phyloP scores from a whole-genome alignment of 2,329 filamentous ascomycete genomes.

The Exophiala sp. region DNA sequence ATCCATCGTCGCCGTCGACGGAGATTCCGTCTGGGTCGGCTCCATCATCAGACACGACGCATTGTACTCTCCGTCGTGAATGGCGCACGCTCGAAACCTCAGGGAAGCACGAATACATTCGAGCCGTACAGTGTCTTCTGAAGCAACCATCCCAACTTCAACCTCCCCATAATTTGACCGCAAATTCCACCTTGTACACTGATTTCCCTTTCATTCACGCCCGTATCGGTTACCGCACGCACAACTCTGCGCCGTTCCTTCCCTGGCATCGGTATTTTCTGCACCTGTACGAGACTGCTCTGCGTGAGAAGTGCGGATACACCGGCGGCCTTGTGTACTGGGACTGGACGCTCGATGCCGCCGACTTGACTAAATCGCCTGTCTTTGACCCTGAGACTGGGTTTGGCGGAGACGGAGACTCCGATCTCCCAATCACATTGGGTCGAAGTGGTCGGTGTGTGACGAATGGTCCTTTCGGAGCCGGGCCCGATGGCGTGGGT shows the following conservation, averaged over 20 bases:
- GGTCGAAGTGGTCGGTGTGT: slow-evolving; percentile 1
- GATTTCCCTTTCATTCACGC: slow-evolving; percentile 8
- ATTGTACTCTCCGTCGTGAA: slow-evolving; percentile 30
- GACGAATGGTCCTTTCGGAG: slow-evolving; percentile 4
- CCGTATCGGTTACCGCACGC: slow-evolving; percentile 25
- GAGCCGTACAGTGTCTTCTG: slow-evolving; percentile 6
- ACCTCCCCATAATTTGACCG: neutral
- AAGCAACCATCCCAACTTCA: neutral
- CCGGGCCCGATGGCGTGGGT: neutral
- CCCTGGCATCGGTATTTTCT: slow-evolving; percentile 38
- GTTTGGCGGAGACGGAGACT: slow-evolving; percentile 17
- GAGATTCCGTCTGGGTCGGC: no score
- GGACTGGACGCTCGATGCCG: slow-evolving; percentile 33
- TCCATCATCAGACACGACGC: neutral
- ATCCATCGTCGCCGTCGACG: no score
- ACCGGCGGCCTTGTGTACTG: slow-evolving; percentile 31
- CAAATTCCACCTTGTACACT: neutral
- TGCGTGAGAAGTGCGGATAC: slow-evolving; percentile 32
- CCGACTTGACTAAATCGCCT: slow-evolving; percentile 7
- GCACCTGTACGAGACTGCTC: slow-evolving; percentile 32
- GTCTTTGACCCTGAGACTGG: slow-evolving; percentile 11
- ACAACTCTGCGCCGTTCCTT: slow-evolving; percentile 33
- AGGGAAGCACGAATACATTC: slow-evolving; percentile 5
- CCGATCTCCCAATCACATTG: neutral
- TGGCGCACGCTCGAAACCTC: slow-evolving; percentile 35